A percentile compares a stretch with the other conserved stretches of the same genome.
phyloP scores from a whole-genome alignment of 257 asterid genomes.

The Cynanchum wilfordii region DNA sequence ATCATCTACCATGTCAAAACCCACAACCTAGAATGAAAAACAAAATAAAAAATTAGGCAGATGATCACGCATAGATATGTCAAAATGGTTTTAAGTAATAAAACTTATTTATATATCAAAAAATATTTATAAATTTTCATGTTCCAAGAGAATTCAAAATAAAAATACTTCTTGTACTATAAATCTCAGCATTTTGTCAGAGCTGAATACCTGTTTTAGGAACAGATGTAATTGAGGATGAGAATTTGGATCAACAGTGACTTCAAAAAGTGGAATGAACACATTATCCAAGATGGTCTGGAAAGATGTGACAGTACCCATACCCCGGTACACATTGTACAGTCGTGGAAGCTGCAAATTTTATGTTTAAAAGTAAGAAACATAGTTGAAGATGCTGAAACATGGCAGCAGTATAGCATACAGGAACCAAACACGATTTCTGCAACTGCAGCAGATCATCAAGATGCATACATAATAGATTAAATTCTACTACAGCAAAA shows the following conservation, averaged over 20 bases:
- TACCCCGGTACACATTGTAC: conserved; percentile 80
- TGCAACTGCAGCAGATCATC: not conserved
- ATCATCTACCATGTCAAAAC: conserved; percentile 94
- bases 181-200: not conserved
- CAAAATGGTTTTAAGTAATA: not conserved
- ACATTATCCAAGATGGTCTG: conserved; percentile 85
- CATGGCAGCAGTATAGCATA: not conserved
- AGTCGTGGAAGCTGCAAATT: conserved; percentile 84
- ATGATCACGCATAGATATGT: not conserved
- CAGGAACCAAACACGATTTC: not conserved
- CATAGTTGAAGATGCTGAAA: not conserved
- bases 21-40: conserved; percentile 67
- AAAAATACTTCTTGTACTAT: not conserved
- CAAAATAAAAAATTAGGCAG: conserved; percentile 16
- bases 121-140: not conserved
- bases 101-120: not conserved
- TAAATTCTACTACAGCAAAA: not conserved
- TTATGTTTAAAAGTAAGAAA: not conserved
- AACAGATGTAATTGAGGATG: conserved; percentile 91
- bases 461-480: not conserved
- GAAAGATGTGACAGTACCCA: conserved; percentile 92
- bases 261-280: conserved; percentile 91
- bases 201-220: conserved; percentile 61
- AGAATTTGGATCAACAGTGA: conserved; percentile 79
- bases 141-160: conserved; percentile 7